Evolutionary conservation across 108 stramenopile species (phyloP), one percentile per base, ranked within the genome.

Genomic region (Seminavis robusta): DNA sequence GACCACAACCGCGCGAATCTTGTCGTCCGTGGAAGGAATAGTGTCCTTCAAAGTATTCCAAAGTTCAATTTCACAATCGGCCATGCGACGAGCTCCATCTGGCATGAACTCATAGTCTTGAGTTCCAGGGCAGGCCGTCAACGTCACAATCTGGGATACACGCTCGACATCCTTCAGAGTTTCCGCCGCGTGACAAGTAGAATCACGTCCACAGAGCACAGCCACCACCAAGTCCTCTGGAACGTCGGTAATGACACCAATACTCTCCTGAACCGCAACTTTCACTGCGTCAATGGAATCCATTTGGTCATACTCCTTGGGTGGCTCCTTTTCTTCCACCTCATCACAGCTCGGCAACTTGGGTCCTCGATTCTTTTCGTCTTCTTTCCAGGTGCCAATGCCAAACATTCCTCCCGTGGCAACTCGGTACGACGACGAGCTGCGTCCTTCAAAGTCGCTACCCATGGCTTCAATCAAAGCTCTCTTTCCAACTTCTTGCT

Each of bases 371-470:
- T 73, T 69, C 27, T 72, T 68, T 8, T 73, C 75, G 61, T 94
- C 92, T 19, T 88, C 78, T 39, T 74, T 71, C 92, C 92, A 92
- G 31, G 84, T 81, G 29, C 72, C 65, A 15, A 73, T 67, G 31
- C 86, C 90, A 65, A 79, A 77, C 81, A 92, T 92, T 30, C 90
- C 90, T 25, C 86, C 86, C 34, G 74, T 76, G 37, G 86, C 83
- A 33, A 92, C 68, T 32, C 84, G 73, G 62, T 69, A 92, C 15
- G 71, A 63, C 3, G 84, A 79, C 4, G 23, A 50, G 47, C 36
- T 74, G 24, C 20, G 9, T 5, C n/a, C 9, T 41, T 24, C 23
- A 33, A 54, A 63, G 20, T 34, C 44, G 31, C 41, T 71, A 45
- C 51, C 77, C 19, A 44, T 27, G 9, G 47, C 70, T 31, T 33